phyloP scores from a whole-genome alignment of 306 rosid genomes.

The Ochetophila trinervis region DNA sequence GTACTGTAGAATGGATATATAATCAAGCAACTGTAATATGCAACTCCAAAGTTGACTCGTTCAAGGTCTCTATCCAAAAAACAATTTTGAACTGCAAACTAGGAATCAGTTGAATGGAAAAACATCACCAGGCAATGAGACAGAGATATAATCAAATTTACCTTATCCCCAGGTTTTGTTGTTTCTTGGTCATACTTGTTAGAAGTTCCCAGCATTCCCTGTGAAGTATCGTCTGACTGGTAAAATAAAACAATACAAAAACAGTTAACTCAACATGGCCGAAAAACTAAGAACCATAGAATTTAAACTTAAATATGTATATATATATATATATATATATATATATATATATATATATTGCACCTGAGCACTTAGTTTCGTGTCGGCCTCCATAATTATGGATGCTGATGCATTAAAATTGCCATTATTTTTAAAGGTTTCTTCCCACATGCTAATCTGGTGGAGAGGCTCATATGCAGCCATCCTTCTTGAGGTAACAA shows the following conservation, averaged over 20 bases:
- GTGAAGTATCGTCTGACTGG: constrained; percentile 54
- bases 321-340: too few species aligned
- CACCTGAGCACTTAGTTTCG: constrained; percentile 59
- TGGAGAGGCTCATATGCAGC: constrained; percentile 74
- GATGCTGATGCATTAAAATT: constrained; percentile 44
- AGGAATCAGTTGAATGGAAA: constrained; percentile 2
- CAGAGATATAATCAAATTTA: constrained; percentile 1
- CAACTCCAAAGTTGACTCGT: neutral
- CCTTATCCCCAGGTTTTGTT: constrained; percentile 50
- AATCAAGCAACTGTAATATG: neutral
- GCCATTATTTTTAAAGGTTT: constrained; percentile 51
- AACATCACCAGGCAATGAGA: neutral
- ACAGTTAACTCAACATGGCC: constrained; percentile 16
- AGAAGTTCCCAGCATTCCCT: constrained; percentile 36
- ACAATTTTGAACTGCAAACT: neutral
- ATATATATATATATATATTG: too few species aligned
- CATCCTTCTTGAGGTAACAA: constrained; percentile 65
- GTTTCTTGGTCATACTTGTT: constrained; percentile 41
- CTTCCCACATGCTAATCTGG: constrained; percentile 83
- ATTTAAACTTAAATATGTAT: constrained; percentile 19
- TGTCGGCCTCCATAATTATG: constrained; percentile 44
- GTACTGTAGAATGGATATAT: too few species aligned
- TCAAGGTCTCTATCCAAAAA: too few species aligned
- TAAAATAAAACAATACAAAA: neutral
- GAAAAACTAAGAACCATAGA: constrained; percentile 19